phyloP scores from a whole-genome alignment of 2,329 filamentous ascomycete species.

The Rutstroemia sp. region DNA sequence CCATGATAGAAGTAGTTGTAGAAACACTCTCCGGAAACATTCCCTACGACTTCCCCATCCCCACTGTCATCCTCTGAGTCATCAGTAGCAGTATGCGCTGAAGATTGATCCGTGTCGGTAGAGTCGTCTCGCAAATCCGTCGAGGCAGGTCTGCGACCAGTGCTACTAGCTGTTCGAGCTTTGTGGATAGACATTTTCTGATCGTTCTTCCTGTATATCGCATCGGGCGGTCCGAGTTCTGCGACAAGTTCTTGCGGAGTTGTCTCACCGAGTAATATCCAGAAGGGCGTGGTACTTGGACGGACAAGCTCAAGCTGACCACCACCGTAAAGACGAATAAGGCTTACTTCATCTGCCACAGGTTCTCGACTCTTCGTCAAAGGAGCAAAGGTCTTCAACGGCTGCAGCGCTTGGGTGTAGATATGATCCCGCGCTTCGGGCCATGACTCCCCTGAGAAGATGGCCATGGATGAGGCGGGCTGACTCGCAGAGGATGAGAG shows the following conservation, averaged over 20 bases:
- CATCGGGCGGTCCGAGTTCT: constrained; percentile 86
- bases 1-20: constrained; percentile 97
- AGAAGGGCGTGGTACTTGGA: constrained; percentile 57
- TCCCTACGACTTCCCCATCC: constrained; percentile 47
- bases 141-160: constrained; percentile 39
- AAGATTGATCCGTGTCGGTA: constrained; percentile 70
- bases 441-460: constrained; percentile 90
- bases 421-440: constrained; percentile 69
- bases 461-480: constrained; percentile 76
- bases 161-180: constrained; percentile 46
- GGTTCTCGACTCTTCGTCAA: constrained; percentile 66
- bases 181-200: constrained; percentile 82
- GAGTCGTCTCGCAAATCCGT: constrained; percentile 42
- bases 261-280: constrained; percentile 74
- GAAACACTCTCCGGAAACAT: constrained; percentile 69
- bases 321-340: constrained; percentile 69
- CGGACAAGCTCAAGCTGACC: constrained; percentile 73
- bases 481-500: constrained; percentile 72
- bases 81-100: constrained; percentile 62
- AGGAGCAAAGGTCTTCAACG: constrained; percentile 64
- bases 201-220: constrained; percentile 88
- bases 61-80: constrained; percentile 58
- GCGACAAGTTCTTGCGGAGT: constrained; percentile 87
- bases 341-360: constrained; percentile 82
- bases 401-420: constrained; percentile 67